phyloP scores from a whole-genome alignment of 1,284 basidiomycete species.

The Ustilago crameri region DNA sequence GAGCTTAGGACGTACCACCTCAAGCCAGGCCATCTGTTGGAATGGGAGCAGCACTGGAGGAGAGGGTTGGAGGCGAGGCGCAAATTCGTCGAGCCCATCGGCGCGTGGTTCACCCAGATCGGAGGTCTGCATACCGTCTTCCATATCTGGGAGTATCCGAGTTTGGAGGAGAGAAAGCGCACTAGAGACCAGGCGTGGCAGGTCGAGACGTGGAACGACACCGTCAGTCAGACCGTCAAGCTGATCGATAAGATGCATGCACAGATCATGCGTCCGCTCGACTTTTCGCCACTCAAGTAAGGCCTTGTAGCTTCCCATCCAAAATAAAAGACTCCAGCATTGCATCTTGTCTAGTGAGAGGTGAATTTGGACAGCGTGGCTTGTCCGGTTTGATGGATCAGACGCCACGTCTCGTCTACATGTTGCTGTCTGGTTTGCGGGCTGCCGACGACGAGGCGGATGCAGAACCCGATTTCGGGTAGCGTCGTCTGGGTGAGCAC shows the following conservation, averaged over 20 bases:
- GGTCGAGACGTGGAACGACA: conserved; percentile 66
- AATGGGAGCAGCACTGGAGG: conserved; percentile 66
- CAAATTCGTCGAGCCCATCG: conserved; percentile 63
- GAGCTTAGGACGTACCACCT: conserved; percentile 65
- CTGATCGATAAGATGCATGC: conserved; percentile 66
- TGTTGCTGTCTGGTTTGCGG: conserved; percentile 48
- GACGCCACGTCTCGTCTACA: conserved; percentile 42
- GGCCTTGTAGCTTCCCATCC: not conserved
- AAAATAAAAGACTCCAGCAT: conserved; percentile 1
- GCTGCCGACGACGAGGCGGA: conserved; percentile 58
- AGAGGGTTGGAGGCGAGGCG: conserved; percentile 63
- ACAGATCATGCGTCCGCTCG: conserved; percentile 63
- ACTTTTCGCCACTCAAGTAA: conserved; percentile 53
- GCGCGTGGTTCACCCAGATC: conserved; percentile 66
- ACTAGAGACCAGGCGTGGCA: conserved; percentile 66
- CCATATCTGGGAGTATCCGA: conserved; percentile 65
- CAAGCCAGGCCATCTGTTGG: conserved; percentile 62
- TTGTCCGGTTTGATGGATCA: conserved; percentile 30
- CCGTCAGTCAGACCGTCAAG: conserved; percentile 65
- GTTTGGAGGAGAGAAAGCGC: conserved; percentile 63
- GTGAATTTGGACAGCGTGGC: conserved; percentile 24
- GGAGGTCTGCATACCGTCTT: conserved; percentile 65
- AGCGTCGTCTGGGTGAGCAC: conserved; percentile 62
- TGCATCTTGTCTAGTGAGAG: not conserved
- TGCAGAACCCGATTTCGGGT: conserved; percentile 60